Evolutionary conservation across 345 rosid genomes (phyloP).

Genomic region (Eucalyptus virginea): DNA sequence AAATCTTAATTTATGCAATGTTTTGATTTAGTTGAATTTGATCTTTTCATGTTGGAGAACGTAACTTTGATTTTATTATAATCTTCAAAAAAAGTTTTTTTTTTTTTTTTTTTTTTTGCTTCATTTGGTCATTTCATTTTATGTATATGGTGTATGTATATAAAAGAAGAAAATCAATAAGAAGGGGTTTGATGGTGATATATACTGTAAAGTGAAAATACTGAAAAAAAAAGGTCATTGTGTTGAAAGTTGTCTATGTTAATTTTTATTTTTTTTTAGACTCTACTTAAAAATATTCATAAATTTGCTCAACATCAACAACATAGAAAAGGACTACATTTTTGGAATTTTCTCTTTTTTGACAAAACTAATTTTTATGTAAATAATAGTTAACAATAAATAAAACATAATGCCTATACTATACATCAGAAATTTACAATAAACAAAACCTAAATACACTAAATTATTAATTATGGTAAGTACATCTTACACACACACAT

Average conservation of each 20-base stretch:
- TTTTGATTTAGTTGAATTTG: too few relatives aligned
- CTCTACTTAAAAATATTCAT: not conserved
- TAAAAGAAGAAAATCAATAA: not conserved
- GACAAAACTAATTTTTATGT: not conserved
- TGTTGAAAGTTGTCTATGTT: not conserved
- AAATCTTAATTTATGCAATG: too few relatives aligned
- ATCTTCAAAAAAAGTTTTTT: too few relatives aligned
- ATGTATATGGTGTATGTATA: not conserved
- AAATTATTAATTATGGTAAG: not conserved
- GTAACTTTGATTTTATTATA: too few relatives aligned
- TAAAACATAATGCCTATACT: not conserved
- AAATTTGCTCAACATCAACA: not conserved
- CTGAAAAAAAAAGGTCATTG: not conserved
- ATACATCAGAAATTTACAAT: too few relatives aligned
- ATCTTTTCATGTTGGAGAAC: too few relatives aligned
- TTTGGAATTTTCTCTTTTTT: not conserved
- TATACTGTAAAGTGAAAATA: not conserved
- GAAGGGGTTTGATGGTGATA: not conserved
- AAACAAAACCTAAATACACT: not conserved
- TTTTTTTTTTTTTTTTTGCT: too few relatives aligned
- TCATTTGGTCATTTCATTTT: too few relatives aligned
- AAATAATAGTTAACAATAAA: not conserved
- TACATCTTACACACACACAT: too few relatives aligned
- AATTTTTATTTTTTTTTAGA: not conserved
- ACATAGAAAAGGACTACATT: not conserved